phyloP scores from a whole-genome alignment of 208 protist genomes.

The Acanthamoeba pearcei region DNA sequence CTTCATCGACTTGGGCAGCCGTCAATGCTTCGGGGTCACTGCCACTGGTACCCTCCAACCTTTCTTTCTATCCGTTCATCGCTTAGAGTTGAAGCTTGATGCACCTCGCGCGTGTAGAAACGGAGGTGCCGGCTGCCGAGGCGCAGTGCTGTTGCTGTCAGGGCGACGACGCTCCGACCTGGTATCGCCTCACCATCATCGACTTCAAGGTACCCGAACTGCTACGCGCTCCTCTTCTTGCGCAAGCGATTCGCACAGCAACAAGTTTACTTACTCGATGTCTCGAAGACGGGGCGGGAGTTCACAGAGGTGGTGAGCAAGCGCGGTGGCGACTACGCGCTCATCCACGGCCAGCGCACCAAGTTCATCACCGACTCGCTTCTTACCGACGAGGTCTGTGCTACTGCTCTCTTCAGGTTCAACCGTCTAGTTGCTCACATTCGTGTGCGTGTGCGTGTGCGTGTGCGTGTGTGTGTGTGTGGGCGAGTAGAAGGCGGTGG shows the following conservation, averaged over 20 bases:
- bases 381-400: slow-evolving; percentile 3
- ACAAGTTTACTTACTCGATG: too few species aligned
- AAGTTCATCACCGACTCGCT: slow-evolving; percentile 40
- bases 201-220: slow-evolving; percentile 5
- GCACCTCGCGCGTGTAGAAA: background rate
- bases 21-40: slow-evolving; percentile 25
- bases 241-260: background rate
- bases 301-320: slow-evolving; percentile 63
- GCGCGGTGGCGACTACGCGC: slow-evolving; percentile 32
- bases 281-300: slow-evolving; percentile 25
- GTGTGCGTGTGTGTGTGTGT: background rate
- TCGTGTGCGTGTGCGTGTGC: too few species aligned
- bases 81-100: background rate
- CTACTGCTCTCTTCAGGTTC: background rate
- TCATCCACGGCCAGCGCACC: background rate
- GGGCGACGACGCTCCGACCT: slow-evolving; percentile 34
- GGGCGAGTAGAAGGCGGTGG: background rate
- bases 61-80: background rate
- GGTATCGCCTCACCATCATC: slow-evolving; percentile 28
- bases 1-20: slow-evolving; percentile 32
- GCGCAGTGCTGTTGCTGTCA: slow-evolving; percentile 64
- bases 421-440: background rate
- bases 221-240: background rate
- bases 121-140: background rate
- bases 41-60: background rate